phyloP scores from a whole-genome alignment of 1,284 basidiomycete genomes.

The Papiliotrema terrestris region DNA sequence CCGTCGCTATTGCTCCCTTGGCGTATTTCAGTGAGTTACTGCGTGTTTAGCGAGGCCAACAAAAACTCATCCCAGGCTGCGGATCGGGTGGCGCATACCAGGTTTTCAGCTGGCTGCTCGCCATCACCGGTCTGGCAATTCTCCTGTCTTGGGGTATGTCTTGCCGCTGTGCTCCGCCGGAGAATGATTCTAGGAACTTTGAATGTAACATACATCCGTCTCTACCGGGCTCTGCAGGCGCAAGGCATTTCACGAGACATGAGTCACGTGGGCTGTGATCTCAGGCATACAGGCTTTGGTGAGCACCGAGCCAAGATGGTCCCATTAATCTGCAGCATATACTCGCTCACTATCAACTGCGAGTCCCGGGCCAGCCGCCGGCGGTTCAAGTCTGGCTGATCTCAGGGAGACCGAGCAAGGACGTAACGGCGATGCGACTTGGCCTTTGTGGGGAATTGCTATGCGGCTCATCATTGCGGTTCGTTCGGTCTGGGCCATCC shows the following conservation, averaged over 20 bases:
- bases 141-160: no score
- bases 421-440: constrained; percentile 33
- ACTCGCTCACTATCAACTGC: constrained; percentile 18
- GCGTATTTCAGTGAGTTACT: constrained; percentile 57
- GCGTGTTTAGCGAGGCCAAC: no score
- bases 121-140: no score
- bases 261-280: no score
- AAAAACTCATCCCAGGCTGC: no score
- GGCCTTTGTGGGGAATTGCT: constrained; percentile 40
- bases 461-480: constrained; percentile 36
- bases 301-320: neutral
- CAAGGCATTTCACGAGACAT: constrained; percentile 27
- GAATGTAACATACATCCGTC: no score
- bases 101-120: constrained; percentile 2
- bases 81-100: no score
- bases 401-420: constrained; percentile 24
- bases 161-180: constrained; percentile 13
- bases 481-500: neutral
- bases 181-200: no score
- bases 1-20: constrained; percentile 63
- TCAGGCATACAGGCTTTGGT: constrained; percentile 35
- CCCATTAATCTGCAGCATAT: constrained; percentile 23
- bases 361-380: constrained; percentile 1
- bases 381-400: neutral
- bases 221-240: constrained; percentile 22